Evolutionary conservation across 1,139 yeast genomes (phyloP), one percentile per base, ranked within the genome.

Genomic region (Yamadazyma triangularis): DNA sequence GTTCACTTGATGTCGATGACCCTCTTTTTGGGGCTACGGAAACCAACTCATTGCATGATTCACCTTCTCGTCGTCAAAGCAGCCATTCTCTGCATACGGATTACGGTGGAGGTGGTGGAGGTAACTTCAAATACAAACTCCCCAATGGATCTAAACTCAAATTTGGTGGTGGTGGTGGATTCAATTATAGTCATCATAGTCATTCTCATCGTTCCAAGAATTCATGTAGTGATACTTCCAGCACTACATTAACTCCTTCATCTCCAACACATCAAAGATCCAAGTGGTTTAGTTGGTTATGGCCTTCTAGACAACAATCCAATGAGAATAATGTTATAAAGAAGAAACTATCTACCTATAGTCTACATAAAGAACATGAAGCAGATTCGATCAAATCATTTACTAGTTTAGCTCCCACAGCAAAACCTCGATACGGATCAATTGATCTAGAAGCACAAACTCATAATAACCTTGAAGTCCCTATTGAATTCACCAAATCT

Each of bases 1-100:
- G 49, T 1, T n/a, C n/a, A n/a, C n/a, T n/a, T n/a, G n/a, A n/a
- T n/a, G n/a, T n/a, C n/a, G 60, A 58, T 8, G n/a, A n/a, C n/a
- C n/a, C n/a, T n/a, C n/a, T n/a, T n/a, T n/a, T n/a, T n/a, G 60
- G 55, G 15, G 59, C 60, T 10, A 58, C 51, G 9, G 60, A 60
- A 3, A 47, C 51, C 36, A 56, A 49, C 24, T 56, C 46, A 27
- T 30, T 42, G 7, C 51, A 48, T 26, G 36, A 26, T 15, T 18
- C 4, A 4, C 13, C 19, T 14, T 9, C 10, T 4, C 7, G 15
- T 8, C 6, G 9, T 18, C 6, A 18, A 18, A 34, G 39, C 9
- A 18, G 20, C 9, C 6, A 18, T 18, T 18, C 20, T 8, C 26
- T 35, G 6, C 53, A 44, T 18, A 49, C 50, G 3, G 41, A 44